phyloP scores from a whole-genome alignment of 129 eudicot genomes.

The Sambucus nigra region DNA sequence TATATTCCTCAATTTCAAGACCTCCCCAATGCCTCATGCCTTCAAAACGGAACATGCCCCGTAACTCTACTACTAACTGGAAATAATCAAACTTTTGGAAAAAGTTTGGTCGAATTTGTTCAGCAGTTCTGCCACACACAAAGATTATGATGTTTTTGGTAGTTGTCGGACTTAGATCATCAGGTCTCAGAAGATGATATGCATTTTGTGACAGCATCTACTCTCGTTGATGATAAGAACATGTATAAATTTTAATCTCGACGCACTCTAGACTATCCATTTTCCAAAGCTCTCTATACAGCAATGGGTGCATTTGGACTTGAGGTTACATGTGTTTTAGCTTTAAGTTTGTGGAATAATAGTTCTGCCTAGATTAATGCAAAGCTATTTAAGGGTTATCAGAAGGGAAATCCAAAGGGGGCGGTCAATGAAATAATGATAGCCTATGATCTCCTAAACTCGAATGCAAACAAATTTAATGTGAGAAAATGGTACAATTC shows the following conservation, averaged over 20 bases:
- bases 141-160: constrained; percentile 24
- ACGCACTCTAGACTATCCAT: constrained; percentile 41
- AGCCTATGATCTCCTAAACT: constrained; percentile 80
- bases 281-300: constrained; percentile 36
- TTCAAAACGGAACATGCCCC: constrained; percentile 60
- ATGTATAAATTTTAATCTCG: constrained; percentile 51
- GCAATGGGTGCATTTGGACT: constrained; percentile 25
- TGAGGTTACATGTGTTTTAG: constrained; percentile 73
- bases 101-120: constrained; percentile 53
- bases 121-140: constrained; percentile 26
- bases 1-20: constrained; percentile 38
- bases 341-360: constrained; percentile 69
- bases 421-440: constrained; percentile 58
- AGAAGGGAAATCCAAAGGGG: constrained; percentile 48
- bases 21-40: constrained; percentile 71
- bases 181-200: constrained; percentile 2
- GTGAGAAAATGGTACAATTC: constrained; percentile 78
- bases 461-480: constrained; percentile 48
- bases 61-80: constrained; percentile 67
- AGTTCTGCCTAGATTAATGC: constrained; percentile 67
- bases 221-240: constrained; percentile 32
- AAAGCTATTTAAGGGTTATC: constrained; percentile 68
- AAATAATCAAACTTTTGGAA: constrained; percentile 61
- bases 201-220: constrained; percentile 50
- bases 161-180: constrained; percentile 43